Conservation (phyloP, 2,329 filamentous ascomycete species). For the Madurella fahalii region DNA sequence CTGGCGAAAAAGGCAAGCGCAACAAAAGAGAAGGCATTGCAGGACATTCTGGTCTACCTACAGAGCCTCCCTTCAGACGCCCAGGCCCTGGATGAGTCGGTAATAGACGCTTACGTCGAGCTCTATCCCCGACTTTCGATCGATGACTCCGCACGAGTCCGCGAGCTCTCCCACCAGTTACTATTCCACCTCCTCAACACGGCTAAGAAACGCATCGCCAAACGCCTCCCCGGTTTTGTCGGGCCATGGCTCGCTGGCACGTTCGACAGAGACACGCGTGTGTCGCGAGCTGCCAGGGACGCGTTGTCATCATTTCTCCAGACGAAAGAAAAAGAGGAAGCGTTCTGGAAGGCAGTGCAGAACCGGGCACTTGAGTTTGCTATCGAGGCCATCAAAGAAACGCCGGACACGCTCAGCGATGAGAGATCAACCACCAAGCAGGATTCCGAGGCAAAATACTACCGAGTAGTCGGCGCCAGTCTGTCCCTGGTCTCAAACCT, state of each 20-base stretch:
- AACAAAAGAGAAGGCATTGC: conserved; percentile 85
- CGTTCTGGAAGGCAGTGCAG: conserved; percentile 80
- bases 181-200: conserved; percentile 61
- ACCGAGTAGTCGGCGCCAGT: conserved; percentile 61
- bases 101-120: conserved; percentile 89
- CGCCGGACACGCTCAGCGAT: conserved; percentile 77
- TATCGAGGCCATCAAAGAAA: conserved; percentile 75
- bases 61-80: conserved; percentile 50
- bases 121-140: conserved; percentile 87
- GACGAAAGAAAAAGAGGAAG: conserved; percentile 71
- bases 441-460: conserved; percentile 82
- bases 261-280: conserved; percentile 78
- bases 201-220: conserved; percentile 78
- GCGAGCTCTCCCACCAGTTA: conserved; percentile 76
- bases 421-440: conserved; percentile 79
- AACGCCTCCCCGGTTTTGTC: conserved; percentile 69
- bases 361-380: conserved; percentile 77
- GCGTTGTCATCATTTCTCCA: conserved; percentile 72
- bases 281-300: conserved; percentile 71
- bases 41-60: conserved; percentile 70
- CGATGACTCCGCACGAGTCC: conserved; percentile 81
- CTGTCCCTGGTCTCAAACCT: conserved; percentile 53
- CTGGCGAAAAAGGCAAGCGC: conserved; percentile 87
- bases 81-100: conserved; percentile 68
- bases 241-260: conserved; percentile 88